A percentile compares a stretch with the other conserved stretches of the same genome.
Conservation (phyloP, 2,329 filamentous ascomycete species). For the Coccinonectria pachysandricola region DNA sequence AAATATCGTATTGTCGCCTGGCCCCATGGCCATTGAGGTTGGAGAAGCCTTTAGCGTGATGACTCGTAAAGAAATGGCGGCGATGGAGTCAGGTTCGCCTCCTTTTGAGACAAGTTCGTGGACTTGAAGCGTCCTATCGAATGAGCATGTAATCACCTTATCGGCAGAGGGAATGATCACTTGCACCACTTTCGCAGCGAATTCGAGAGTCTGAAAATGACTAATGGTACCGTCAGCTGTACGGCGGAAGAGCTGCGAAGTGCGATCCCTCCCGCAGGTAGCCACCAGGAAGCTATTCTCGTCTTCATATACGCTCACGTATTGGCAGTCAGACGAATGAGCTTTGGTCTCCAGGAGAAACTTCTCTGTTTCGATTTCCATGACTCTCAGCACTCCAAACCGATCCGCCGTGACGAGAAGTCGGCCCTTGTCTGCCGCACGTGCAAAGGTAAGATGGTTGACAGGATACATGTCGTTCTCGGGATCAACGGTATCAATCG, state of each 20-base stretch:
- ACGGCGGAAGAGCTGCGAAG: slow-evolving; percentile 76
- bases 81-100: slow-evolving; percentile 51
- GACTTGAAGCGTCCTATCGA: slow-evolving; percentile 78
- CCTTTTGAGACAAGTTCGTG: slow-evolving; percentile 67
- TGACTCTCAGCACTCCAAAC: slow-evolving; percentile 67
- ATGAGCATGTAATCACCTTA: slow-evolving; percentile 73
- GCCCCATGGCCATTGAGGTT: slow-evolving; percentile 66
- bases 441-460: slow-evolving; percentile 52
- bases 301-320: slow-evolving; percentile 61
- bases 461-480: slow-evolving; percentile 39
- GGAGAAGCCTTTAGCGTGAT: slow-evolving; percentile 81
- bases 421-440: slow-evolving; percentile 49
- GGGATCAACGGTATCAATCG: slow-evolving; percentile 52
- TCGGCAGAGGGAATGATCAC: slow-evolving; percentile 64
- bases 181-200: slow-evolving; percentile 74
- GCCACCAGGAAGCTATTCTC: slow-evolving; percentile 58
- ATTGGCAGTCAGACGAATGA: slow-evolving; percentile 76
- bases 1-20: slow-evolving; percentile 48
- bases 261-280: slow-evolving; percentile 79
- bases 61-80: slow-evolving; percentile 66
- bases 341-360: slow-evolving; percentile 68
- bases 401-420: slow-evolving; percentile 77
- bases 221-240: slow-evolving; percentile 50
- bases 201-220: slow-evolving; percentile 86
- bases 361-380: slow-evolving; percentile 51